Evolutionary conservation across 164 flowering plant genomes (phyloP), one percentile per base, ranked within the genome.

Genomic region (Annona cherimola): DNA sequence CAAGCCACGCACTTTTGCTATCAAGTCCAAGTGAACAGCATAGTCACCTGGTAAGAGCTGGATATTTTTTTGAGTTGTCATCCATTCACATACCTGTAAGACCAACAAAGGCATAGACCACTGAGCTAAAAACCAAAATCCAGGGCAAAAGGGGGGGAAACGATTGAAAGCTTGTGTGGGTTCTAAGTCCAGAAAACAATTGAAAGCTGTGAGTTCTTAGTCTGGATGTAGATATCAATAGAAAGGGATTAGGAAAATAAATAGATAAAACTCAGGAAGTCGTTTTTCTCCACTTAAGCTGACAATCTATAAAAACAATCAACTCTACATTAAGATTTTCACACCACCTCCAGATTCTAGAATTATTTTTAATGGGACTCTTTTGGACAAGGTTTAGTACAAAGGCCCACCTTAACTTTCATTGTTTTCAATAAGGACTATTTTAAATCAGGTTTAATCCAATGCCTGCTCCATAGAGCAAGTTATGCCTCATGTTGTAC

Each of bases 21-120:
- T 85, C 84, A 95, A 85, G 83, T 95, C 99, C 78, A 93, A 81
- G 70, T 95, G 98, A 64, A 95, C 76, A n/a, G 98, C 99, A 80
- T 90, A 95, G 74, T 95, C 99, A 69, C 99, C 99, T 35, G 87
- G 80, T 61, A 81, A 57, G 54, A 90, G 86, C 80, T 87, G 81
- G 40, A 95, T 87, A 72, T 92, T 87, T 11, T 83, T 71, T 72
- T 86, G 97, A 59, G 71, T 66, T 55, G 61, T 82, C 99, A 95
- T 92, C 99, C 99, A 95, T 72, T 95, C 98, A 76, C 97, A 91
- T 67, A 95, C 71, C 99, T 95, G 80, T 79, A 84, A 60, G 70
- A 79, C 39, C 70, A 46, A 1, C 9, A 54, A 26, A 12, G 19
- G 43, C 4, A 5, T 18, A 8, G 35, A 12, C 43, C n/a, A 44